A percentile compares a stretch with the other conserved stretches of the same genome.
Evolutionary conservation across 306 rosid species (phyloP).

Genomic region (apple (Malus domestica)): DNA sequence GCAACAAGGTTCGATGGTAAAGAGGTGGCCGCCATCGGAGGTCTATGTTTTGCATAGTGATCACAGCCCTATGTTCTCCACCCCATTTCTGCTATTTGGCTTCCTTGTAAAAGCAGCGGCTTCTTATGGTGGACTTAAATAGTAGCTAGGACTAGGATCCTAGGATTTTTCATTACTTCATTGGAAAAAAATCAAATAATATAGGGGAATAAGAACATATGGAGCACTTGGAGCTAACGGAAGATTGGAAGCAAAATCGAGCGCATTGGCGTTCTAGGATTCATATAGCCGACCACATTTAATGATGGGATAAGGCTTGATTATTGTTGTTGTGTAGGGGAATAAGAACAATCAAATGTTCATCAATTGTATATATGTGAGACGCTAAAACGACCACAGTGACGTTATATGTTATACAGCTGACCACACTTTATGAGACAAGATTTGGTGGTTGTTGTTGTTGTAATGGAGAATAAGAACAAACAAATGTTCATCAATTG

Average conservation of each 20-base stretch:
- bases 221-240: too few relatives aligned
- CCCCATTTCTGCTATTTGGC: constrained; percentile 76
- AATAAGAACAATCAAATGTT: background rate
- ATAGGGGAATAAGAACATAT: background rate
- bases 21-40: constrained; percentile 57
- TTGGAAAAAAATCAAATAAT: background rate
- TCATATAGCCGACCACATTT: too few relatives aligned
- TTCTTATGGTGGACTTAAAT: constrained; percentile 28
- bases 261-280: too few relatives aligned
- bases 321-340: background rate
- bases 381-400: background rate
- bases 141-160: background rate
- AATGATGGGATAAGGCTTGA: too few relatives aligned
- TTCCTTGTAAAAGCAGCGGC: constrained; percentile 61
- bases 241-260: too few relatives aligned
- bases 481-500: background rate
- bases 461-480: too few relatives aligned
- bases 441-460: too few relatives aligned
- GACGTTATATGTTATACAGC: too few relatives aligned
- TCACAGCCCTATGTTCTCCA: constrained; percentile 82
- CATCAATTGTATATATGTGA: background rate
- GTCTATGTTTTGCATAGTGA: constrained; percentile 66
- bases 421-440: too few relatives aligned
- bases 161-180: background rate
- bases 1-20: constrained; percentile 82